phyloP scores from a whole-genome alignment of 2,329 filamentous ascomycete species.

The Colletotrichum tropicale region DNA sequence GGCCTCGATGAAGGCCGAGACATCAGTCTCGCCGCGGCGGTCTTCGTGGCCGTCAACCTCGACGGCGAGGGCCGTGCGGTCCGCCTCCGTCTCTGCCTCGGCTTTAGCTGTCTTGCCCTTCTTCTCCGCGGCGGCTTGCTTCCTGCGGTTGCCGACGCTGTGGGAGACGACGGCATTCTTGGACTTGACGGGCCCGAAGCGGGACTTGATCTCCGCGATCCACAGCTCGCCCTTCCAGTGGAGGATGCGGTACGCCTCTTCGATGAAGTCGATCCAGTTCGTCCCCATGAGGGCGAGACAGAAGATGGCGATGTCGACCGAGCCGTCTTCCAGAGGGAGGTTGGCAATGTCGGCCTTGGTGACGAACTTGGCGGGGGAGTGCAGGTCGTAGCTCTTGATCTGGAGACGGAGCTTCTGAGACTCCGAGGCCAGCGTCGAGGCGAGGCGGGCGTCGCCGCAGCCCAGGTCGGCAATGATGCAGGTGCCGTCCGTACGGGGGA shows the following conservation, averaged over 20 bases:
- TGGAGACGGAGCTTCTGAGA: constrained; percentile 72
- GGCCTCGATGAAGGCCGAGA: constrained; percentile 84
- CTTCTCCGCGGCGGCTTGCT: constrained; percentile 45
- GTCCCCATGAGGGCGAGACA: constrained; percentile 98
- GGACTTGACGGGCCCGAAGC: constrained; percentile 65
- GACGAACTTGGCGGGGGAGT: constrained; percentile 76
- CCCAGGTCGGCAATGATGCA: constrained; percentile 90
- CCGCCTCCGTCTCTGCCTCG: constrained; percentile 42
- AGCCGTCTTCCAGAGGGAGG: constrained; percentile 76
- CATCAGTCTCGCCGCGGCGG: constrained; percentile 77
- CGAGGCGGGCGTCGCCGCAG: constrained; percentile 88
- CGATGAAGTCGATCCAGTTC: constrained; percentile 96
- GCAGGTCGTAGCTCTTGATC: constrained; percentile 86
- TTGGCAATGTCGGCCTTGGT: constrained; percentile 89
- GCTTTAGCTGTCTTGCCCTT: constrained; percentile 47
- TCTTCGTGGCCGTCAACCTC: constrained; percentile 73
- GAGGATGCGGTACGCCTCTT: constrained; percentile 91
- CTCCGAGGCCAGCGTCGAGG: constrained; percentile 68
- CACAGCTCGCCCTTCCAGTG: constrained; percentile 95
- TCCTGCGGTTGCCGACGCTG: constrained; percentile 73
- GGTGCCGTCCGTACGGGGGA: constrained; percentile 74
- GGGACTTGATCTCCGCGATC: constrained; percentile 95
- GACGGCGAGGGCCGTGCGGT: constrained; percentile 65
- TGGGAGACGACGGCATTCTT: constrained; percentile 60
- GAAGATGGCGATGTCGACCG: constrained; percentile 88